Evolutionary conservation across 805 yeast genomes (phyloP), one percentile per base, ranked within the genome.

Genomic region (Torulaspora indica): DNA sequence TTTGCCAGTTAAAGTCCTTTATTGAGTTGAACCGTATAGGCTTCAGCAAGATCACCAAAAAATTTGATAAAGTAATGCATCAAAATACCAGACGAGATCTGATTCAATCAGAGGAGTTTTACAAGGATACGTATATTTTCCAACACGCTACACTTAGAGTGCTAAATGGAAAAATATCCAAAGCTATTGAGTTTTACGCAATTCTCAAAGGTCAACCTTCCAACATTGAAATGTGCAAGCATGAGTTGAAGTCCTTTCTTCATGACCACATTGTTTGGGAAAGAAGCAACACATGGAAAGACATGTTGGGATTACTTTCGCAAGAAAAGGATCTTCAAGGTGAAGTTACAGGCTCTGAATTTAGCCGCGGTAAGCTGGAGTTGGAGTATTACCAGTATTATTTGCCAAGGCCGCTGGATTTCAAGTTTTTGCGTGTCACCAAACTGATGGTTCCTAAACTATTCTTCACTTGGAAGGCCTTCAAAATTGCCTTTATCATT

Each of bases 231-330:
- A 55, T 66, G 8, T 78, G 80, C 27, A 74, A 68, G 52, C 63
- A 72, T 3, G 85, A 79, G 55, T 66, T 82, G 49, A 77, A 78
- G 44, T 73, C 81, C 2, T 78, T 74, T 49, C 68, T 91, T 51
- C 76, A 96, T 47, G 97, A 91, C 57, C 95, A 89, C 61, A 85
- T 90, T 37, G 96, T 90, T 14, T 91, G 96, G 95, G 97, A 90
- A 67, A 77, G 98, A 66, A 86, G 86, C 60, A 90, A 96, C 0
- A 95, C 89, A 14, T 90, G 98, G 98, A 81, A 93, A 56, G 96
- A 90, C 61, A 81, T 91, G 82, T 77, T 90, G 51, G 91, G 93
- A 5, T 68, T 90, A 57, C 72, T 91, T 46, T 82, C 86, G 50
- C 71, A 85, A 2, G 63, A 62, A 42, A 59, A 56, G 12, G 54